Conservation (phyloP, 352 stramenopile genomes). For the Pythium insidiosum region DNA sequence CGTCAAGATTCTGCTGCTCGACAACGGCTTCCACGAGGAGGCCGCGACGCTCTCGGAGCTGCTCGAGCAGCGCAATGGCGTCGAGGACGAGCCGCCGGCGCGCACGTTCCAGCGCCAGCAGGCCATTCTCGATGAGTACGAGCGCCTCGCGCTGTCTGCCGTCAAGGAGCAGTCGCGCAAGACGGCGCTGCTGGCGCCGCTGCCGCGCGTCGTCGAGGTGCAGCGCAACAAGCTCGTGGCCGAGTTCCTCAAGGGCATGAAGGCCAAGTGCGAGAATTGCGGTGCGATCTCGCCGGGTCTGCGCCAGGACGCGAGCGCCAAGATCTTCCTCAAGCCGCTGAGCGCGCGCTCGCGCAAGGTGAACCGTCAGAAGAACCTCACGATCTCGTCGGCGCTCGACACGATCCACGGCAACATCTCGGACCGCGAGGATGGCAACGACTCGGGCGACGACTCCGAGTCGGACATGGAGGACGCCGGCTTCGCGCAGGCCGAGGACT, state of each 20-base stretch:
- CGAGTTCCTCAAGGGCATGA: slow-evolving; percentile 91
- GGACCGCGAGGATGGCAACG: slow-evolving; percentile 28
- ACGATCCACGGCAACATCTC: slow-evolving; percentile 71
- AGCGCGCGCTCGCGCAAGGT: slow-evolving; percentile 73
- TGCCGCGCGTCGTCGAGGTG: slow-evolving; percentile 64
- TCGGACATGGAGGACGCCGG: slow-evolving; percentile 55
- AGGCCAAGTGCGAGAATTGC: slow-evolving; percentile 96
- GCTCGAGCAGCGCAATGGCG: slow-evolving; percentile 80
- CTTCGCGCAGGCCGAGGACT: slow-evolving; percentile 55
- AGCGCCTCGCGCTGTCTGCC: slow-evolving; percentile 71
- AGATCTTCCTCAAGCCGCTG: slow-evolving; percentile 95
- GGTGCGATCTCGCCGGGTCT: slow-evolving; percentile 91
- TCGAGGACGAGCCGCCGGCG: slow-evolving; percentile 69
- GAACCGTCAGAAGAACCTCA: slow-evolving; percentile 79
- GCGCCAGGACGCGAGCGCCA: slow-evolving; percentile 96
- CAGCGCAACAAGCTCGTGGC: slow-evolving; percentile 66
- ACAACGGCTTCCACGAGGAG: slow-evolving; percentile 84
- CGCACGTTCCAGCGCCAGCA: slow-evolving; percentile 76
- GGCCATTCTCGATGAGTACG: slow-evolving; percentile 85
- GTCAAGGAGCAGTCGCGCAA: slow-evolving; percentile 19
- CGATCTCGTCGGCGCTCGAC: slow-evolving; percentile 72
- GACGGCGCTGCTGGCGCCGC: slow-evolving; percentile 21
- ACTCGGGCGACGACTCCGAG: slow-evolving; percentile 53
- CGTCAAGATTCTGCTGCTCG: slow-evolving; percentile 89
- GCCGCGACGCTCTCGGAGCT: slow-evolving; percentile 66